Evolutionary conservation across 108 stramenopile species (phyloP), one percentile per base, ranked within the genome.

Genomic region (Parmales sp.): DNA sequence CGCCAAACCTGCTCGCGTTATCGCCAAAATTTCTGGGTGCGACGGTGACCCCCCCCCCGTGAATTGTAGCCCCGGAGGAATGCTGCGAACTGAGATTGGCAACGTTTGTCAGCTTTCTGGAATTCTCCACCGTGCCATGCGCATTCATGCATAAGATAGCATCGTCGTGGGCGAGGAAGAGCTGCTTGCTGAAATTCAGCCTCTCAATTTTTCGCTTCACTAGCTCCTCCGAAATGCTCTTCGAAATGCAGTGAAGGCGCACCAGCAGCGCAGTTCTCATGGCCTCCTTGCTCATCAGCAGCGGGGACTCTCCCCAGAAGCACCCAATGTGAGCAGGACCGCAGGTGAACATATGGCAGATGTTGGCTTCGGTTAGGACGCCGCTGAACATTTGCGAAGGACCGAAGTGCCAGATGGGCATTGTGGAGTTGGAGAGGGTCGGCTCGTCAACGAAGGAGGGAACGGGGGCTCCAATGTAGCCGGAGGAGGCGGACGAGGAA

Each of bases 1-100:
- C 88, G n/a, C 91, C 91, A 48, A 87, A 80, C 85, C 88, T 86
- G 50, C 86, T 87, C n/a, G 89, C 74, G 71, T 86, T 88, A 71
- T 90, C 91, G 18, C 84, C 88, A 74, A 92, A 90, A 41, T 79
- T 86, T 34, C 81, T 71, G n/a, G 88, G 88, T 25, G 77, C 78
- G 37, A 88, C 79, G 16, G 86, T 69, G 39, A 86, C 80, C 2
- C 76, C 78, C 46, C 86, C 82, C 1, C 88, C 88, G 68, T 85
- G 84, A 0, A 90, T 71, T 31, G 88, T 78, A 18, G 88, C 86
- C 34, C 84, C 75, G 45, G 73, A 22, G 9, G 78, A 69, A 45
- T 79, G 82, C 50, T 70, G 76, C 29, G 75, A 69, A 5, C n/a
- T 19, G n/a, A 60, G 20, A 23, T 11, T 13, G 29, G 54, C 54